Conservation (phyloP, 2,329 filamentous ascomycete species). For the Exophiala sideris region DNA sequence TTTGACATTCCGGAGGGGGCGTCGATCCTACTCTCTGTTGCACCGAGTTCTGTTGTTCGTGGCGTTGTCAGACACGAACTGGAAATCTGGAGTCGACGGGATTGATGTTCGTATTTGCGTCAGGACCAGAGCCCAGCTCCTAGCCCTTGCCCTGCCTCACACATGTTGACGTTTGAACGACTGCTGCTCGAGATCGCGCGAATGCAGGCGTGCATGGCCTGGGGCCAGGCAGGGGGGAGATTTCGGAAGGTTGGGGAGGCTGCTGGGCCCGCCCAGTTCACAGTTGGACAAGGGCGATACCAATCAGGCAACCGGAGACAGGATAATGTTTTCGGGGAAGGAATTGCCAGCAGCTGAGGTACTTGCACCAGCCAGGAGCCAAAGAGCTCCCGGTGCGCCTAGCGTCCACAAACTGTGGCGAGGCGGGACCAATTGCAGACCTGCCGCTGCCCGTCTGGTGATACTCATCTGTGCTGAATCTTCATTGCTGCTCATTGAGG, state of each 20-base stretch:
- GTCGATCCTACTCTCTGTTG: conserved; percentile 9
- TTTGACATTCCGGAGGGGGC: conserved; percentile 5
- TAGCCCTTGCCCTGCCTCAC: not conserved
- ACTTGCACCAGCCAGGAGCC: too few relatives aligned
- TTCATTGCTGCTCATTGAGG: too few relatives aligned
- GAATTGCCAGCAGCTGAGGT: not conserved
- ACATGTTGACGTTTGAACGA: not conserved
- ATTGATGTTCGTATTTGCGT: not conserved
- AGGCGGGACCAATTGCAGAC: too few relatives aligned
- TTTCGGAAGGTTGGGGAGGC: not conserved
- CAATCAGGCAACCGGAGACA: not conserved
- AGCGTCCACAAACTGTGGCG: too few relatives aligned
- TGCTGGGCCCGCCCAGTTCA: not conserved
- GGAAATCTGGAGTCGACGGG: not conserved
- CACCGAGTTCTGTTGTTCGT: conserved; percentile 4
- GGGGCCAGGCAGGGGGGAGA: too few relatives aligned
- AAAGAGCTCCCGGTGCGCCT: too few relatives aligned
- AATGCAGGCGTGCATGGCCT: too few relatives aligned
- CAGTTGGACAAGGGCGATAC: not conserved
- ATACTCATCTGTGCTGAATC: too few relatives aligned
- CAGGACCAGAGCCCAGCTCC: not conserved
- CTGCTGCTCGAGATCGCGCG: not conserved
- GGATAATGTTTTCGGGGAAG: not conserved
- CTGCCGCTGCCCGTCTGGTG: too few relatives aligned
- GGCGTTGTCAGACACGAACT: not conserved